phyloP scores from a whole-genome alignment of 768 basidiomycete species.

The Amanita polypyramis region DNA sequence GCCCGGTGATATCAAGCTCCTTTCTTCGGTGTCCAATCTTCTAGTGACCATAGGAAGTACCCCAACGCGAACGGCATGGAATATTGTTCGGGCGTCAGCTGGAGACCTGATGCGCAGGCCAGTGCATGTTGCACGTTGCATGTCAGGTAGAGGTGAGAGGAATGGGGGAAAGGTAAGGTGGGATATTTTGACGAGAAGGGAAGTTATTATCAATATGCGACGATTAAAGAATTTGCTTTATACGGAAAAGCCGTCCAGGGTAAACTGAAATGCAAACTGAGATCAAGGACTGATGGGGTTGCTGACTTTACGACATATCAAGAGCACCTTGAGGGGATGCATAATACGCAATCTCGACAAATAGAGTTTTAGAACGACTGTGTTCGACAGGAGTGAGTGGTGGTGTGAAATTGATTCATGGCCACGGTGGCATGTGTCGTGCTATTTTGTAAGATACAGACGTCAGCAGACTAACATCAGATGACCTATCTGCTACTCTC shows the following conservation, averaged over 20 bases:
- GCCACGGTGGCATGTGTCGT: no score
- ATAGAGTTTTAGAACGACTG: conserved; percentile 40
- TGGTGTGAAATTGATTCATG: conserved; percentile 23
- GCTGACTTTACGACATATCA: conserved; percentile 27
- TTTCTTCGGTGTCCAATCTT: conserved; percentile 67
- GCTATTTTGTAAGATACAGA: neutral
- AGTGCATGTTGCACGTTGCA: conserved; percentile 44
- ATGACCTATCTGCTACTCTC: neutral
- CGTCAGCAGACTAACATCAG: neutral
- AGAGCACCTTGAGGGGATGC: conserved; percentile 16
- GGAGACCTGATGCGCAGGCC: conserved; percentile 42
- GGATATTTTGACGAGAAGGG: conserved; percentile 6
- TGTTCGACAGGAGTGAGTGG: conserved; percentile 24
- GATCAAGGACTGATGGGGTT: conserved; percentile 31
- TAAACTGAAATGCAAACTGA: conserved; percentile 19
- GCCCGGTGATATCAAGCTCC: conserved; percentile 60
- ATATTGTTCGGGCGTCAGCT: conserved; percentile 47
- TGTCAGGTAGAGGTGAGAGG: conserved; percentile 14
- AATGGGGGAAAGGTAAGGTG: conserved; percentile 10
- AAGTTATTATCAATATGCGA: conserved; percentile 7
- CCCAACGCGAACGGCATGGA: conserved; percentile 59
- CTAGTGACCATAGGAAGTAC: conserved; percentile 73
- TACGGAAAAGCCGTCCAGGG: conserved; percentile 19
- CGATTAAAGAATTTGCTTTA: conserved; percentile 22
- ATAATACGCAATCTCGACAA: conserved; percentile 22